Evolutionary conservation across 805 yeast genomes (phyloP).

Genomic region (Nakazawaea ambrosiae): DNA sequence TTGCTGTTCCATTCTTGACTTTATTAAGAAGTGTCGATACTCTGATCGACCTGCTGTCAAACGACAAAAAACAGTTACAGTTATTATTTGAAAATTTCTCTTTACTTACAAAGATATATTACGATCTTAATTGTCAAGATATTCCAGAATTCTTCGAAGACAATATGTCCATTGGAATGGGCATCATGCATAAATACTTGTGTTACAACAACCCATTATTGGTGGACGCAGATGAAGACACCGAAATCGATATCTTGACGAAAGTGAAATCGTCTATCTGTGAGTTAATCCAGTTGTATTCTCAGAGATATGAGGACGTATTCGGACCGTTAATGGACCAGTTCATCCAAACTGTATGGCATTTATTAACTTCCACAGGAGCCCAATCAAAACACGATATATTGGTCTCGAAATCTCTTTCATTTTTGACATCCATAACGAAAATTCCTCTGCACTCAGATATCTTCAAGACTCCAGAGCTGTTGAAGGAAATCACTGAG

Average conservation of each 20-base stretch:
- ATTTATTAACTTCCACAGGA: slow-evolving; percentile 57
- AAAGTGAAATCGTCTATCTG: slow-evolving; percentile 75
- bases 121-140: slow-evolving; percentile 95
- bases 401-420: slow-evolving; percentile 71
- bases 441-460: slow-evolving; percentile 59
- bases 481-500: slow-evolving; percentile 69
- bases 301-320: slow-evolving; percentile 87
- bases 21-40: slow-evolving; percentile 62
- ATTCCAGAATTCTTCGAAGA: slow-evolving; percentile 98
- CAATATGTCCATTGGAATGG: slow-evolving; percentile 70
- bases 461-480: slow-evolving; percentile 53
- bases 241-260: slow-evolving; percentile 61
- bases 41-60: slow-evolving; percentile 40
- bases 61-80: slow-evolving; percentile 42
- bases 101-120: slow-evolving; percentile 73
- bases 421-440: slow-evolving; percentile 77
- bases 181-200: slow-evolving; percentile 74
- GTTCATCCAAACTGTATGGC: slow-evolving; percentile 82
- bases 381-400: slow-evolving; percentile 76
- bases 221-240: slow-evolving; percentile 55
- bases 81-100: slow-evolving; percentile 65
- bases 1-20: slow-evolving; percentile 71
- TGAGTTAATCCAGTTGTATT: slow-evolving; percentile 78
- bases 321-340: slow-evolving; percentile 70
- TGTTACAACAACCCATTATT: slow-evolving; percentile 49